phyloP scores from a whole-genome alignment of 1,284 basidiomycete species.

The Cystobasidium sp. region DNA sequence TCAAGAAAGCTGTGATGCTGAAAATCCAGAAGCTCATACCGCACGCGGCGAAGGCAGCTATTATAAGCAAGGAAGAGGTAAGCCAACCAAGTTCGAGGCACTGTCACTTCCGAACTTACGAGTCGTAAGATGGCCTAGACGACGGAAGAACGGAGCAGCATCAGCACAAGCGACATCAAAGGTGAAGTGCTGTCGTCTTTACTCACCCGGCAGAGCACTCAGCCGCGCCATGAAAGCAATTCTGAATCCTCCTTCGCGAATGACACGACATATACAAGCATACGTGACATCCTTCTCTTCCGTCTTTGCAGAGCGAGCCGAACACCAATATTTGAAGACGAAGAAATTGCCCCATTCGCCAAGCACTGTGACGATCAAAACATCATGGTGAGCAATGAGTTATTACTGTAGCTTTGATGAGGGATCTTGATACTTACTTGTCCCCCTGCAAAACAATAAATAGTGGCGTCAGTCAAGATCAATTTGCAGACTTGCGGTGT shows the following conservation, averaged over 20 bases:
- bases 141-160: no score
- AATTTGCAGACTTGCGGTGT: slow-evolving; percentile 48
- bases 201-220: slow-evolving; percentile 69
- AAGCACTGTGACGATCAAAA: slow-evolving; percentile 68
- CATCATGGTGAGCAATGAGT: no score
- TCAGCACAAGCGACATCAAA: no score
- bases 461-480: not conserved
- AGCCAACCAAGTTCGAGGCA: not conserved
- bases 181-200: no score
- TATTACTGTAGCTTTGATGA: no score
- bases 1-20: slow-evolving; percentile 71
- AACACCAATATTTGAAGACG: slow-evolving; percentile 56
- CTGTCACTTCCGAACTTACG: not conserved
- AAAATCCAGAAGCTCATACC: slow-evolving; percentile 76
- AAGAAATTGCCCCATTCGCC: slow-evolving; percentile 68
- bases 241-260: slow-evolving; percentile 76
- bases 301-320: slow-evolving; percentile 69
- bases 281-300: slow-evolving; percentile 74
- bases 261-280: slow-evolving; percentile 74
- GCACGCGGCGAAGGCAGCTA: slow-evolving; percentile 77
- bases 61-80: slow-evolving; percentile 58
- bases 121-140: slow-evolving; percentile 59
- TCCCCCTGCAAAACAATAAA: slow-evolving; percentile 14
- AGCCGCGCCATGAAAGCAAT: slow-evolving; percentile 73
- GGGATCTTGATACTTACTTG: slow-evolving; percentile 2